These are phyloP conservation scores for Leccinum olivaceopallidum DNA, from an alignment of 768 basidiomycete species.

Conservation along the genomic window DNA sequence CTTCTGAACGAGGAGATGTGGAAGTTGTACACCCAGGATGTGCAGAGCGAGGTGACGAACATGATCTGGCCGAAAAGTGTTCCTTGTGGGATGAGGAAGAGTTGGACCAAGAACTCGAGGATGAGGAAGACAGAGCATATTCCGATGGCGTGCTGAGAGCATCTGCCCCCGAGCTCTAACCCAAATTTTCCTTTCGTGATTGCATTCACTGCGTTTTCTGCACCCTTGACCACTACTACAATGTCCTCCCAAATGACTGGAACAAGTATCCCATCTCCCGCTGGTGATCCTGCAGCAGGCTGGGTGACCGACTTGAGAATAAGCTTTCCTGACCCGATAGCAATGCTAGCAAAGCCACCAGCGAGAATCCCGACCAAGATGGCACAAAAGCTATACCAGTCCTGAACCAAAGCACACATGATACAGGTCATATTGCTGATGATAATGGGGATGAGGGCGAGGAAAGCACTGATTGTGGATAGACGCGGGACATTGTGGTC, in stretches of 20 bases:
- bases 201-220: slow-evolving; percentile 27
- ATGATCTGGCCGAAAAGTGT: slow-evolving; percentile 36
- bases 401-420: slow-evolving; percentile 24
- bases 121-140: slow-evolving; percentile 30
- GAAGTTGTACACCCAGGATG: slow-evolving; percentile 37
- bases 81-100: slow-evolving; percentile 35
- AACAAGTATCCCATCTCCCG: slow-evolving; percentile 30
- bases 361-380: slow-evolving; percentile 34
- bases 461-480: slow-evolving; percentile 1
- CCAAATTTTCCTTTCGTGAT: slow-evolving; percentile 32
- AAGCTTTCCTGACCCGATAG: slow-evolving; percentile 29
- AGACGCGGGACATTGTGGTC: slow-evolving; percentile 3
- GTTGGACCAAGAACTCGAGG: slow-evolving; percentile 32
- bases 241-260: slow-evolving; percentile 14
- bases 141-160: slow-evolving; percentile 16
- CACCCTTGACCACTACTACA: slow-evolving; percentile 30
- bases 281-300: slow-evolving; percentile 21
- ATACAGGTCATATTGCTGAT: slow-evolving; percentile 24
- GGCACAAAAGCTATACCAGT: slow-evolving; percentile 34
- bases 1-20: slow-evolving; percentile 34
- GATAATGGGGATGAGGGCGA: slow-evolving; percentile 27
- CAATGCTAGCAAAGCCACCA: slow-evolving; percentile 27
- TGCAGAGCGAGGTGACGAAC: slow-evolving; percentile 33
- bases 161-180: slow-evolving; percentile 11
- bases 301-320: slow-evolving; percentile 8